Evolutionary conservation across 257 asterid species (phyloP).

Genomic region (Gentiana straminea): DNA sequence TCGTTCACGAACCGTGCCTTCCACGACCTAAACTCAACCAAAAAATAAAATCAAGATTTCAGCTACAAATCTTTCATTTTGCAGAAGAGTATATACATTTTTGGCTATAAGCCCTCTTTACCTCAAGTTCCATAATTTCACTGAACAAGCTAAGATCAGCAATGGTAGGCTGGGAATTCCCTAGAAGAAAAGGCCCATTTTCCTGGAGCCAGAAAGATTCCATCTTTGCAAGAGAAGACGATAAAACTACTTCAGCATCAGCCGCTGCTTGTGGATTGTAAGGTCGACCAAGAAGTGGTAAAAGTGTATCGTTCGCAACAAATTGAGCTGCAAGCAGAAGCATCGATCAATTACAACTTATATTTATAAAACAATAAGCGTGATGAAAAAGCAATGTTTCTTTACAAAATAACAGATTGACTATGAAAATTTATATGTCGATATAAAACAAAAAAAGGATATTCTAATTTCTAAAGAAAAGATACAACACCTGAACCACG

Average conservation of each 20-base stretch:
- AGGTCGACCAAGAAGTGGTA: slow-evolving; percentile 57
- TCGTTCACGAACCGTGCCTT: slow-evolving; percentile 35
- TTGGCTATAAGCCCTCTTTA: slow-evolving; percentile 11
- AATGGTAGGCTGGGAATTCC: slow-evolving; percentile 69
- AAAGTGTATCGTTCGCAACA: slow-evolving; percentile 42
- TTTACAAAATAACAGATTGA: too few species aligned
- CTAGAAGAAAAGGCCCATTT: slow-evolving; percentile 60
- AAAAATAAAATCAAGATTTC: not conserved
- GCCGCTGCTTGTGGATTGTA: slow-evolving; percentile 59
- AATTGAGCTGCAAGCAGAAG: slow-evolving; percentile 33
- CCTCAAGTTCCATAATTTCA: slow-evolving; percentile 91
- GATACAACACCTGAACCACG: slow-evolving; percentile 60
- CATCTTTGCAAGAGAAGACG: slow-evolving; percentile 44
- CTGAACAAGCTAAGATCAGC: slow-evolving; percentile 87
- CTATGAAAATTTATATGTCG: too few species aligned
- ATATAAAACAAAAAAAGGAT: not conserved
- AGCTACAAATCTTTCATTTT: too few species aligned
- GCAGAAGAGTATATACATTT: too few species aligned
- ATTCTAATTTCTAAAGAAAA: not conserved
- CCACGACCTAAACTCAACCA: slow-evolving; percentile 27
- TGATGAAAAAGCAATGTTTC: too few species aligned
- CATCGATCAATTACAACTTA: not conserved
- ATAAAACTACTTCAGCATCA: slow-evolving; percentile 46
- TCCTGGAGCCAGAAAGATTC: slow-evolving; percentile 77
- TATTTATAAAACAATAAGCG: too few species aligned